Evolutionary conservation across 176 grass and related monocot genomes (phyloP), one percentile per base, ranked within the genome.

Genomic region (Rhipidocladum racemiflorum): DNA sequence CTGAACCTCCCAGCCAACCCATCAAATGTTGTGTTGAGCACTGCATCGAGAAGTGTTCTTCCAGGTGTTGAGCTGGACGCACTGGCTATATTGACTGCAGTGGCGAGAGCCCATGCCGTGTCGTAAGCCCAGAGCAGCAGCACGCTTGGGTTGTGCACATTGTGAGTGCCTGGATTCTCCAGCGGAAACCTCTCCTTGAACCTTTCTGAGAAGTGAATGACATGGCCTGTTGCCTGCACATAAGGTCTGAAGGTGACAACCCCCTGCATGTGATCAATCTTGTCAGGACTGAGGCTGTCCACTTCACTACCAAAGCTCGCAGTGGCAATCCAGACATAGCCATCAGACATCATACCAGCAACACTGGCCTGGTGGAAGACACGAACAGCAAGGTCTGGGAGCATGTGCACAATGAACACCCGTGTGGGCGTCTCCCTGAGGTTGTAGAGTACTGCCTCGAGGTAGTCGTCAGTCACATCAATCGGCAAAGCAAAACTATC

Each of bases 321-420:
- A 0, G 88, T 90, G 65, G 74, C 81, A 23, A 90, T 87, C 91
- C 91, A 93, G 35, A 85, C 88, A 44, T 88, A 93, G 12, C 85
- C 91, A 28, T 84, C 74, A 15, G 76, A 80, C 85, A 93, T 90
- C 85, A 88, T 82, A 32, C 72, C 67, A 11, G 74, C 81, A 2
- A 28, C 5, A 38, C n/a, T 55, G 12, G 81, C 91, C 25, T 67
- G 34, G 7, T 6, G 44, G 48, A 93, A 90, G 21, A 93, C 23
- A 0, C 73, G 77, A 25, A 60, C 40, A 36, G 75, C 87, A 27
- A 91, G 81, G 54, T 23, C 0, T 23, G 84, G 49, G 10, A 40
- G 48, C 70, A 87, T 85, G 63, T 91, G 87, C 27, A 94, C 81
- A 57, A 91, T 38, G 56, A 94, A 89, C 34, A 91, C 87, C 4